phyloP scores from a whole-genome alignment of 148 eudicot genomes.

The Amaranthus palmeri region DNA sequence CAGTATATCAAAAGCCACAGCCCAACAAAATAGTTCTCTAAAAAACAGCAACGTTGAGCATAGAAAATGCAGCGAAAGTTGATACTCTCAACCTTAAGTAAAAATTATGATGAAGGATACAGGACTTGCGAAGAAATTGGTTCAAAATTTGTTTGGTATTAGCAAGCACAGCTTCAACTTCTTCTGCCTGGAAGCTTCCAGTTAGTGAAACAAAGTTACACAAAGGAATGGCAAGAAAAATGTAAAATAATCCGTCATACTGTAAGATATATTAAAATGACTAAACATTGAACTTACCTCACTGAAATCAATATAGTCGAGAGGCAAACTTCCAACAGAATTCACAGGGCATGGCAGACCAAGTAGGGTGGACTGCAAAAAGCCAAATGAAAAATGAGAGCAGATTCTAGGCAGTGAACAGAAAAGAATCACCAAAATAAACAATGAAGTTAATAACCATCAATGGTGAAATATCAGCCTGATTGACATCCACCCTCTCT shows the following conservation, averaged over 20 bases:
- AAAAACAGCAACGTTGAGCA: background rate
- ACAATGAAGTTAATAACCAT: slow-evolving; percentile 52
- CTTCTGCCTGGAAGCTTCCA: slow-evolving; percentile 56
- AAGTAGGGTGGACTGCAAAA: slow-evolving; percentile 82
- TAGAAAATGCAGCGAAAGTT: background rate
- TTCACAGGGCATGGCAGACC: slow-evolving; percentile 92
- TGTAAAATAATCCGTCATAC: background rate
- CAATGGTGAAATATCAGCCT: slow-evolving; percentile 94
- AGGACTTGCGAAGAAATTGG: slow-evolving; percentile 78
- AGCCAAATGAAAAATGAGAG: slow-evolving; percentile 29
- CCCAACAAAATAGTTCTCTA: background rate
- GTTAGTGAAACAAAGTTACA: slow-evolving; percentile 12
- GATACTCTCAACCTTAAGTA: background rate
- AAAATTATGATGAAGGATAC: slow-evolving; percentile 54
- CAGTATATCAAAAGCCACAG: background rate
- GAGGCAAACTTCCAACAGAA: slow-evolving; percentile 91
- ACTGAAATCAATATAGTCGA: slow-evolving; percentile 50
- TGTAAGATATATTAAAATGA: slow-evolving; percentile 3
- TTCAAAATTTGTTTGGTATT: slow-evolving; percentile 85
- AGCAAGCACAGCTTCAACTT: slow-evolving; percentile 94
- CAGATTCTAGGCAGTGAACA: background rate
- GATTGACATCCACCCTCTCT: slow-evolving; percentile 94
- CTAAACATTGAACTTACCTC: slow-evolving; percentile 36
- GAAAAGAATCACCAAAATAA: background rate
- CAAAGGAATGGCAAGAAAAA: background rate